Evolutionary conservation across 257 asterid genomes (phyloP).

Genomic region (Prunella vulgaris): DNA sequence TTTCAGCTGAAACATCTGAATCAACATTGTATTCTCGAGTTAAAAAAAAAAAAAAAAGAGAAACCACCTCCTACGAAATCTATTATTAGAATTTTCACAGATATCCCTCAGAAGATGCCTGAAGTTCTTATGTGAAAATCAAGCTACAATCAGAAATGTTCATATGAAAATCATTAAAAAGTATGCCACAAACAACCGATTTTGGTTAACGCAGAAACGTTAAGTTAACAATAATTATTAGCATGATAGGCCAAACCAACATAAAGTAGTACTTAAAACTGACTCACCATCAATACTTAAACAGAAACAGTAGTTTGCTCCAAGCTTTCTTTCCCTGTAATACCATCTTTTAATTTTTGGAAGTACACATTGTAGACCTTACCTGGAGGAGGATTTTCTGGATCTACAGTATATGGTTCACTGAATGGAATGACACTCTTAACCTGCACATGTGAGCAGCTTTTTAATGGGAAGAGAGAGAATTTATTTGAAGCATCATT

Average conservation of each 20-base stretch:
- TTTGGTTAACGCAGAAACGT: background rate
- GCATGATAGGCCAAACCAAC: background rate
- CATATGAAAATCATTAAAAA: background rate
- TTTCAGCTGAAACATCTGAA: background rate
- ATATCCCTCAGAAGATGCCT: background rate
- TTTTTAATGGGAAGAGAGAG: background rate
- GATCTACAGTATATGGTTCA: constrained; percentile 89
- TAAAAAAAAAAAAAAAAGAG: background rate
- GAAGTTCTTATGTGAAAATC: background rate
- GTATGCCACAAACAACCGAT: background rate
- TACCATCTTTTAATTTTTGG: constrained; percentile 67
- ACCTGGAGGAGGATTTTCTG: constrained; percentile 86
- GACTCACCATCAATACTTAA: constrained; percentile 32
- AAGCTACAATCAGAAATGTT: background rate
- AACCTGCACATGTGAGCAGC: constrained; percentile 44
- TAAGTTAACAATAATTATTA: background rate
- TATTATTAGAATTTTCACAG: background rate
- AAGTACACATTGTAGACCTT: constrained; percentile 77
- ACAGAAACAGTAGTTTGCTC: constrained; percentile 61
- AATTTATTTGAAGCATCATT: background rate
- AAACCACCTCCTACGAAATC: background rate
- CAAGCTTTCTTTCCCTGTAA: constrained; percentile 91
- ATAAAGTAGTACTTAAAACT: background rate
- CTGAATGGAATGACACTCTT: constrained; percentile 91
- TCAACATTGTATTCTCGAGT: background rate